Evolutionary conservation across 2,329 filamentous ascomycete species (phyloP).

Genomic region (Penicillium digitatum): DNA sequence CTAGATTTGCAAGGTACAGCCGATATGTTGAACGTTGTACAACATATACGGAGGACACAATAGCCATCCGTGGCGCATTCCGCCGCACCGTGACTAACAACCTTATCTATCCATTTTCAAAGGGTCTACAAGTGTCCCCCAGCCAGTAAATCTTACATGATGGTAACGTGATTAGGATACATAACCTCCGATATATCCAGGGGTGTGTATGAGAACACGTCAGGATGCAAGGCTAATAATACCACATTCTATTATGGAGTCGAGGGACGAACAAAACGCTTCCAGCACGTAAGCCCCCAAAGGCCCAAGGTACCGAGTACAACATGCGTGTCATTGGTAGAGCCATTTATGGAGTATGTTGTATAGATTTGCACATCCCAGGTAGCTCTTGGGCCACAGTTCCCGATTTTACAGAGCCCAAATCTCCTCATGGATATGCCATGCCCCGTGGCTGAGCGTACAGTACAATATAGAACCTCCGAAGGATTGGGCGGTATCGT

Average conservation of each 20-base stretch:
- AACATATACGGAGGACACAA: too few species aligned
- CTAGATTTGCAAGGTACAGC: constrained; percentile 6
- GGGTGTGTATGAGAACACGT: neutral
- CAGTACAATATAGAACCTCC: too few species aligned
- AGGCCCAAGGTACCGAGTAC: too few species aligned
- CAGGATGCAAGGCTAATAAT: neutral
- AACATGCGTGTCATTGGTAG: neutral
- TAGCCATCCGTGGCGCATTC: neutral
- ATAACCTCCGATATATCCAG: neutral
- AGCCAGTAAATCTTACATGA: neutral
- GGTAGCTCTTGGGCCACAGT: neutral
- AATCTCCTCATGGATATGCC: neutral
- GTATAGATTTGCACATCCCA: neutral
- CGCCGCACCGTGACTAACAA: neutral
- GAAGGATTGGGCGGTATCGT: too few species aligned
- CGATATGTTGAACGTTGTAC: too few species aligned
- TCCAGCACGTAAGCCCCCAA: neutral
- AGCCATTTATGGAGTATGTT: neutral
- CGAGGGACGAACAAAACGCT: neutral
- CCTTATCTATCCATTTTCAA: neutral
- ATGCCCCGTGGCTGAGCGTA: too few species aligned
- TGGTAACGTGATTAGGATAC: neutral
- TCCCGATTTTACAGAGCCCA: neutral
- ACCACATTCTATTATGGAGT: neutral
- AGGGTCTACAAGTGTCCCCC: neutral